These are phyloP conservation scores for Novymonas esmeraldas DNA, from an alignment of 208 protist genomes.

Conservation along the genomic window DNA sequence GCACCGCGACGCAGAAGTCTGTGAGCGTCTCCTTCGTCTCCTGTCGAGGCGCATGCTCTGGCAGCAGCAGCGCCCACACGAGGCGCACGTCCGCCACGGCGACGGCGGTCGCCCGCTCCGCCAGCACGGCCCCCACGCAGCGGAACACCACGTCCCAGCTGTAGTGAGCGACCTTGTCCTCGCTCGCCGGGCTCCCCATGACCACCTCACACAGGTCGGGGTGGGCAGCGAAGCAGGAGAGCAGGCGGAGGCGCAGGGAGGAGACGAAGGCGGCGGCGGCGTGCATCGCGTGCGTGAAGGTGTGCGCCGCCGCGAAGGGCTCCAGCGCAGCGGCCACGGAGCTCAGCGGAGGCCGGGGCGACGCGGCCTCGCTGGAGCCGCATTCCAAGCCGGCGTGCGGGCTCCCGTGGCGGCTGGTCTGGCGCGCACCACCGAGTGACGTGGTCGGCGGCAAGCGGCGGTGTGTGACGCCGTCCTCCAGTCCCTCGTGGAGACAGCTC, in stretches of 20 bases:
- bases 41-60: too few species aligned
- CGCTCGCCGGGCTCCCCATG: constrained; percentile 21
- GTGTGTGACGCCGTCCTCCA: constrained; percentile 22
- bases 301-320: constrained; percentile 26
- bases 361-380: background rate
- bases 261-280: constrained; percentile 57
- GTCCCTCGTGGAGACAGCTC: constrained; percentile 21
- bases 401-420: background rate
- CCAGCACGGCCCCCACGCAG: constrained; percentile 47
- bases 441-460: background rate
- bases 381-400: background rate
- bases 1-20: constrained; percentile 24
- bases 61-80: constrained; percentile 29
- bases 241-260: constrained; percentile 66
- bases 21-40: constrained; percentile 19
- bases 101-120: constrained; percentile 43
- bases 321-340: constrained; percentile 22
- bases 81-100: constrained; percentile 31
- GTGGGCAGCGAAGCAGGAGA: constrained; percentile 54
- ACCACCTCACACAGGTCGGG: constrained; percentile 46
- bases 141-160: constrained; percentile 57
- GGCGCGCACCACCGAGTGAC: background rate
- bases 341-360: constrained; percentile 16
- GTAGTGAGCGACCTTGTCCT: constrained; percentile 33
- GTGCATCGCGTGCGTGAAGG: constrained; percentile 50